A percentile compares a stretch with the other conserved stretches of the same genome.
These are phyloP conservation scores for Tilletia walkeri DNA, from an alignment of 1,284 basidiomycete species.

Conservation along the genomic window DNA sequence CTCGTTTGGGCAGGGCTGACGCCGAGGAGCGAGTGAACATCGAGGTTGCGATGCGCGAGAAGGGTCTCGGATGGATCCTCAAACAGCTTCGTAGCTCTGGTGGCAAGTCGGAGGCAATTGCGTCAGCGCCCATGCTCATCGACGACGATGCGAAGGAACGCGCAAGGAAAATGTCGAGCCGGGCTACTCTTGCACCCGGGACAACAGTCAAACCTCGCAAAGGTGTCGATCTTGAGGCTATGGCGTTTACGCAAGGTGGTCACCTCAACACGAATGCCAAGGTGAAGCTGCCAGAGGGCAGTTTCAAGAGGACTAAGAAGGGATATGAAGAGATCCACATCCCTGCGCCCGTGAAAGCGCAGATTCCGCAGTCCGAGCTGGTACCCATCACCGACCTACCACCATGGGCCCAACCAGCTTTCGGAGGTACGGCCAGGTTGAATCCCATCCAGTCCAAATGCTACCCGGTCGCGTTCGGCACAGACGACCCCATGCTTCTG, in stretches of 20 bases:
- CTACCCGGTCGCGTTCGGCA: constrained; percentile 86
- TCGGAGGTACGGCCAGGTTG: constrained; percentile 66
- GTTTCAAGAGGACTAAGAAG: constrained; percentile 93
- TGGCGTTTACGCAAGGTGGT: constrained; percentile 93
- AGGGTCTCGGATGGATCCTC: constrained; percentile 91
- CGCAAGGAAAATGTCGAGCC: constrained; percentile 67
- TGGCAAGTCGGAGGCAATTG: constrained; percentile 23
- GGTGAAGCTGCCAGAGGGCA: constrained; percentile 93
- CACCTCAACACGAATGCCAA: constrained; percentile 99
- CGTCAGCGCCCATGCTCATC: constrained; percentile 69
- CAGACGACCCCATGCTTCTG: constrained; percentile 86
- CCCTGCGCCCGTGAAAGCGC: constrained; percentile 81
- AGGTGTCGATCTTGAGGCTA: constrained; percentile 84
- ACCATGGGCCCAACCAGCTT: constrained; percentile 68
- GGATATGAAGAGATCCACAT: constrained; percentile 99
- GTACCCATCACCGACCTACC: constrained; percentile 77
- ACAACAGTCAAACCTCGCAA: constrained; percentile 77
- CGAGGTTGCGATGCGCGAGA: constrained; percentile 97
- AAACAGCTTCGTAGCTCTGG: constrained; percentile 65
- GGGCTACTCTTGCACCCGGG: constrained; percentile 83
- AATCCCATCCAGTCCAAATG: constrained; percentile 72
- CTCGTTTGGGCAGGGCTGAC: constrained; percentile 84
- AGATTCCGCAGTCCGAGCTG: constrained; percentile 64
- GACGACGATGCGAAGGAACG: constrained; percentile 61
- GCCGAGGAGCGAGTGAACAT: constrained; percentile 88